Evolutionary conservation across 495 filamentous ascomycete genomes (phyloP).

Genomic region (Aspergillus heteromorphus): DNA sequence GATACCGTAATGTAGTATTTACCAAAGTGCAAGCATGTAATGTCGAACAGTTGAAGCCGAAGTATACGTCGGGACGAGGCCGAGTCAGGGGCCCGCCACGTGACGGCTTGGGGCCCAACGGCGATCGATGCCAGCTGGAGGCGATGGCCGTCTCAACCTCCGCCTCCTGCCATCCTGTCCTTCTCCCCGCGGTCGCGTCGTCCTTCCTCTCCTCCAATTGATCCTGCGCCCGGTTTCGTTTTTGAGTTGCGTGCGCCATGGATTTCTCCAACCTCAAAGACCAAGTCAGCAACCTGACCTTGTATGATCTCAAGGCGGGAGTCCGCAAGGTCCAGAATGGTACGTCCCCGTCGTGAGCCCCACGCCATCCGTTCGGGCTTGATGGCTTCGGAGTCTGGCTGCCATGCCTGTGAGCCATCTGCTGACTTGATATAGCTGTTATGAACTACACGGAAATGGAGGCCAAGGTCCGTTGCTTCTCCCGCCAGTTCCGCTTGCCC

Average conservation of each 20-base stretch:
- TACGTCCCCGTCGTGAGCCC: slow-evolving; percentile 34
- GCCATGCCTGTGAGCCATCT: slow-evolving; percentile 1
- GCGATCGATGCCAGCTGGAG: slow-evolving; percentile 36
- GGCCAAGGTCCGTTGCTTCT: slow-evolving; percentile 64
- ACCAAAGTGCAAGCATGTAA: too few species aligned
- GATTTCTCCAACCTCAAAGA: slow-evolving; percentile 82
- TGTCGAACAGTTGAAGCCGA: too few species aligned
- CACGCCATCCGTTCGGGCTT: not conserved
- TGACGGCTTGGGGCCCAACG: slow-evolving; percentile 27
- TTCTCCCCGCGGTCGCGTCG: slow-evolving; percentile 1
- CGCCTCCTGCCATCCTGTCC: slow-evolving; percentile 12
- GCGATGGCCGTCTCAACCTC: slow-evolving; percentile 3
- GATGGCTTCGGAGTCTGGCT: not conserved
- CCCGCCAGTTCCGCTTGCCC: slow-evolving; percentile 7
- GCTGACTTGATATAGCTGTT: slow-evolving; percentile 57
- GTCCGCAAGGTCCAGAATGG: slow-evolving; percentile 99
- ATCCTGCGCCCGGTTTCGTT: slow-evolving; percentile 1
- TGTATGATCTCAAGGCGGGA: slow-evolving; percentile 96
- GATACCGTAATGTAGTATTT: too few species aligned
- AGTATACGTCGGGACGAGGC: too few species aligned
- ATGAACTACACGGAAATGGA: slow-evolving; percentile 99
- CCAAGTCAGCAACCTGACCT: slow-evolving; percentile 84
- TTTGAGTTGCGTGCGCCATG: slow-evolving; percentile 48
- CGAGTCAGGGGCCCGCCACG: slow-evolving; percentile 33
- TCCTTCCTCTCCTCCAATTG: slow-evolving; percentile 13